phyloP scores from a whole-genome alignment of 208 protist genomes.

The Leishmania amazonensis region DNA sequence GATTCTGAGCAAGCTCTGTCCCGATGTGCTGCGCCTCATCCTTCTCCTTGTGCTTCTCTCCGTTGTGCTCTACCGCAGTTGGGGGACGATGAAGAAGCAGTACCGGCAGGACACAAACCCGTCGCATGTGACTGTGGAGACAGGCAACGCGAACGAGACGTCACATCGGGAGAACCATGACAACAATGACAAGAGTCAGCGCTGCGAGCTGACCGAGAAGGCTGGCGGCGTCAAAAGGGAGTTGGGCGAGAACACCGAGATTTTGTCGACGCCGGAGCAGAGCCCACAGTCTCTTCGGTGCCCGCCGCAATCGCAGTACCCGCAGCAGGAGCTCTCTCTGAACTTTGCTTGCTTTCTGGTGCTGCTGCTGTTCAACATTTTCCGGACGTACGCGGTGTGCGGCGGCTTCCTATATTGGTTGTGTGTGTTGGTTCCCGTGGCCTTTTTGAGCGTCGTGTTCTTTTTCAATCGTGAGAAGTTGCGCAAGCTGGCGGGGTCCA shows the following conservation, averaged over 20 bases:
- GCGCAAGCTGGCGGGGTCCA: slow-evolving; percentile 24
- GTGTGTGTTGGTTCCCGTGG: slow-evolving; percentile 42
- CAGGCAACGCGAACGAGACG: slow-evolving; percentile 4
- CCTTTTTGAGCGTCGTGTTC: slow-evolving; percentile 39
- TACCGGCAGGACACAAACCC: slow-evolving; percentile 38
- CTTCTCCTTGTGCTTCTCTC: slow-evolving; percentile 74
- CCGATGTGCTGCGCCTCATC: slow-evolving; percentile 75
- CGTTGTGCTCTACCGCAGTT: slow-evolving; percentile 60
- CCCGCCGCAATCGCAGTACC: slow-evolving; percentile 57
- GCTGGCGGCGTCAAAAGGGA: slow-evolving; percentile 7
- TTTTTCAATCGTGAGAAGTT: slow-evolving; percentile 45
- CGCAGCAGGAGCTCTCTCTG: slow-evolving; percentile 47
- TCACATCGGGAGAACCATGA: slow-evolving; percentile 1
- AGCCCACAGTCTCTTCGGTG: not conserved
- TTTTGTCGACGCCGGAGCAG: slow-evolving; percentile 9
- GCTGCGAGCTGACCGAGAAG: slow-evolving; percentile 14
- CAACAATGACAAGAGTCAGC: slow-evolving; percentile 8
- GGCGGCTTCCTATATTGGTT: slow-evolving; percentile 58
- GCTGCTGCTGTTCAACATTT: slow-evolving; percentile 69
- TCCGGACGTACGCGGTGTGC: slow-evolving; percentile 44
- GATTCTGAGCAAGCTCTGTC: slow-evolving; percentile 74
- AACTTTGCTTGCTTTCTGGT: slow-evolving; percentile 63
- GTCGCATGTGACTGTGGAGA: slow-evolving; percentile 29
- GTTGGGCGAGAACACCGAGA: not conserved
- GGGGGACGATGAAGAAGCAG: slow-evolving; percentile 63